Conservation (phyloP, 768 basidiomycete genomes). For the Clathrus columnatus region DNA sequence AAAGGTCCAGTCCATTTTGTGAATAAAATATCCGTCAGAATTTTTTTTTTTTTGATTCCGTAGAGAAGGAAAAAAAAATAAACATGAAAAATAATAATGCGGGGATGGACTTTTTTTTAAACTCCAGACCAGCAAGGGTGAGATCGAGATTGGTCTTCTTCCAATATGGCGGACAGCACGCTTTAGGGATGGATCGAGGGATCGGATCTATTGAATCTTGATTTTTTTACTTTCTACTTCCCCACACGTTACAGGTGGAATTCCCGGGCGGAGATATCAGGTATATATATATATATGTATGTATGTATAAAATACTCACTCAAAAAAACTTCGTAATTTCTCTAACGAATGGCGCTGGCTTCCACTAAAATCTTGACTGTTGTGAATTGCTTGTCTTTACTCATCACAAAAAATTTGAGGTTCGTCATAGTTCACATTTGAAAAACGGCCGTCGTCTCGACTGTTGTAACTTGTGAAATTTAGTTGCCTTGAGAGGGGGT, state of each 20-base stretch:
- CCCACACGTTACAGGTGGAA: neutral
- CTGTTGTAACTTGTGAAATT: too few relatives aligned
- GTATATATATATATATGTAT: too few relatives aligned
- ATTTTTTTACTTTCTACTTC: neutral
- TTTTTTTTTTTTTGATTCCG: neutral
- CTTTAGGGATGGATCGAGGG: neutral
- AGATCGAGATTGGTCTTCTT: neutral
- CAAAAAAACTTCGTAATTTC: too few relatives aligned
- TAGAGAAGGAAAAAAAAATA: neutral
- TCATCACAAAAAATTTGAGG: too few relatives aligned
- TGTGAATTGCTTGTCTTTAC: too few relatives aligned
- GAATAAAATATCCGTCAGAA: neutral
- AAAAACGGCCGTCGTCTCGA: too few relatives aligned
- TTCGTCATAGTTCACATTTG: too few relatives aligned
- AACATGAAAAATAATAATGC: neutral
- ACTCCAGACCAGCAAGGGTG: too few relatives aligned
- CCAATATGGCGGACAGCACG: neutral
- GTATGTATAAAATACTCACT: too few relatives aligned
- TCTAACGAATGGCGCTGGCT: too few relatives aligned
- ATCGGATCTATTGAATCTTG: neutral
- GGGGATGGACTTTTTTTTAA: neutral
- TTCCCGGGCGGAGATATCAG: neutral
- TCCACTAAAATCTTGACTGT: too few relatives aligned
- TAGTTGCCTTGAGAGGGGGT: too few relatives aligned
- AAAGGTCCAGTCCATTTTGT: neutral